Evolutionary conservation across 2,329 filamentous ascomycete species (phyloP).

Genomic region (Sporothrix brasiliensis): DNA sequence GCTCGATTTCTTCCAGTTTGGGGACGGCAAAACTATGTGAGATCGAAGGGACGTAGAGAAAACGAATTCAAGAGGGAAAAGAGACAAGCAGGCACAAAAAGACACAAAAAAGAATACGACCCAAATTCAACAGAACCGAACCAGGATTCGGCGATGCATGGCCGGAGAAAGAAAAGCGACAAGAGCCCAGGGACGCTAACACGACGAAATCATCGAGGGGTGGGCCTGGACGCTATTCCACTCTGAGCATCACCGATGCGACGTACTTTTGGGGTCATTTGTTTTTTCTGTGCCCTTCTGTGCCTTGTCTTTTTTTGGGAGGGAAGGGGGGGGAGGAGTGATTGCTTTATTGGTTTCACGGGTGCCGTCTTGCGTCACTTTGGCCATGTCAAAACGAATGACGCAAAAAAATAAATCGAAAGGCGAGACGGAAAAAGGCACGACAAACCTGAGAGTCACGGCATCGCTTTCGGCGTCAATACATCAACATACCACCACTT

Average conservation of each 20-base stretch:
- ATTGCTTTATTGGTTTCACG: not conserved
- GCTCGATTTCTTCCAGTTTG: conserved; percentile 29
- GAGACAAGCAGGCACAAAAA: not conserved
- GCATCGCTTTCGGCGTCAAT: no score
- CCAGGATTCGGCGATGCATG: not conserved
- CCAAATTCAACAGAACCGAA: not conserved
- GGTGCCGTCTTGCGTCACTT: not conserved
- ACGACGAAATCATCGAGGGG: not conserved
- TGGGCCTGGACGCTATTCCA: conserved; percentile 5
- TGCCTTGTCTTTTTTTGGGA: not conserved
- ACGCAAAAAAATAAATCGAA: not conserved
- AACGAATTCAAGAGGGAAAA: not conserved
- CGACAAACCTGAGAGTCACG: not conserved
- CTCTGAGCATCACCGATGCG: conserved; percentile 24
- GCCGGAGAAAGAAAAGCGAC: conserved; percentile 15
- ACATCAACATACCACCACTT: not conserved
- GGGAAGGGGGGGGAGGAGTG: no score
- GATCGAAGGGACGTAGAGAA: not conserved
- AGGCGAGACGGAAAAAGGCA: not conserved
- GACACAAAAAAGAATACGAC: not conserved
- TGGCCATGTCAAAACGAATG: not conserved
- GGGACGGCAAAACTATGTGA: conserved; percentile 22
- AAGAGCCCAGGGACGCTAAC: not conserved
- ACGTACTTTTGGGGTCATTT: not conserved
- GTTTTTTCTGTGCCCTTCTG: not conserved